A percentile compares a stretch with the other conserved stretches of the same genome.
These are phyloP conservation scores for Phallus indusiatus DNA, from an alignment of 768 basidiomycete species.

Conservation along the genomic window DNA sequence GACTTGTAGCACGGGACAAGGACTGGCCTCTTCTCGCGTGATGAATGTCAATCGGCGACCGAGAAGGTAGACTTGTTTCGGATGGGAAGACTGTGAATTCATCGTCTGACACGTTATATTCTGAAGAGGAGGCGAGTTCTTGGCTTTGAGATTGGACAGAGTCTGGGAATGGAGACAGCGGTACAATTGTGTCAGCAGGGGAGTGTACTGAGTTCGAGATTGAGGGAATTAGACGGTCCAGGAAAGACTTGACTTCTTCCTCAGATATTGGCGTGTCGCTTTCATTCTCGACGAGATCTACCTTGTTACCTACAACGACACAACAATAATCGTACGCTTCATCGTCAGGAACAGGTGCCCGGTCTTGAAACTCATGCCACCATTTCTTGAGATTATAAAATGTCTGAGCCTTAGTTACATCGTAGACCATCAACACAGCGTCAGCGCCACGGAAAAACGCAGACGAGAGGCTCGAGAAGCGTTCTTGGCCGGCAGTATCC, in stretches of 20 bases:
- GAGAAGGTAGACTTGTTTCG: background rate
- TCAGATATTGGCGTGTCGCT: constrained; percentile 21
- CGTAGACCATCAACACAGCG: constrained; percentile 73
- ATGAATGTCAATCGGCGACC: constrained; percentile 2
- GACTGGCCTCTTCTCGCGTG: constrained; percentile 12
- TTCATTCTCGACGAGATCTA: constrained; percentile 38
- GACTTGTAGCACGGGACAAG: constrained; percentile 38
- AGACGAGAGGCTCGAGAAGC: constrained; percentile 71
- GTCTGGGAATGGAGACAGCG: background rate
- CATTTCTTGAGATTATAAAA: constrained; percentile 53
- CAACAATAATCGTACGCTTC: constrained; percentile 57
- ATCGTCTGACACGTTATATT: background rate
- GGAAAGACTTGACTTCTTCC: constrained; percentile 40
- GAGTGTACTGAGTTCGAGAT: constrained; percentile 1
- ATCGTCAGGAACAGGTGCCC: constrained; percentile 58
- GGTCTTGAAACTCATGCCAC: constrained; percentile 69
- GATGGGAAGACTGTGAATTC: background rate
- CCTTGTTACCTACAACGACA: constrained; percentile 71
- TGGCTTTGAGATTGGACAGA: background rate
- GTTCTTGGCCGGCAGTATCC: constrained; percentile 85
- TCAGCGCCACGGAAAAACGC: constrained; percentile 85
- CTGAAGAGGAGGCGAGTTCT: background rate
- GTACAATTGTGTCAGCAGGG: constrained; percentile 2
- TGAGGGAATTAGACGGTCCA: constrained; percentile 48
- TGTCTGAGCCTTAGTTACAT: constrained; percentile 58